These are phyloP conservation scores for Fusarium hainanense DNA, from an alignment of 2,329 filamentous ascomycete species.

Conservation along the genomic window DNA sequence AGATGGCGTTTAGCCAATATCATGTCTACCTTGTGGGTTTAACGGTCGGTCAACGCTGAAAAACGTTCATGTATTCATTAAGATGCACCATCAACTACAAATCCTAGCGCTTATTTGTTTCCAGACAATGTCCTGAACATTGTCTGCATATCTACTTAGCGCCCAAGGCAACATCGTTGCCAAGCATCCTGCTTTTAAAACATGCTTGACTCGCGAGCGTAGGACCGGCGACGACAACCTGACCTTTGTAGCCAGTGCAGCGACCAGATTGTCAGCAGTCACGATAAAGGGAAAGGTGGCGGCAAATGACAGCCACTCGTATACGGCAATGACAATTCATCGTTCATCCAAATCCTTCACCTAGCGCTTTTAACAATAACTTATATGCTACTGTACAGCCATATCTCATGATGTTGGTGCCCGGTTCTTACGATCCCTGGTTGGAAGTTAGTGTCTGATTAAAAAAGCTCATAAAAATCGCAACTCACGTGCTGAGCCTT, in stretches of 20 bases:
- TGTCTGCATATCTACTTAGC: conserved; percentile 39
- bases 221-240: conserved; percentile 17
- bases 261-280: conserved; percentile 31
- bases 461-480: not conserved
- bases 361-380: conserved; percentile 38
- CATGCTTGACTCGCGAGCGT: conserved; percentile 25
- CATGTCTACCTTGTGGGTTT: not conserved
- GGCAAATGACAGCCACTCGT: conserved; percentile 34
- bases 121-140: conserved; percentile 41
- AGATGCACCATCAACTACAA: conserved; percentile 42
- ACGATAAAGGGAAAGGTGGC: conserved; percentile 36
- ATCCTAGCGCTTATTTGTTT: conserved; percentile 35
- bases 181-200: conserved; percentile 38
- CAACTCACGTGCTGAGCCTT: conserved; percentile 89
- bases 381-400: conserved; percentile 43
- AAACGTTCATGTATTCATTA: conserved; percentile 48
- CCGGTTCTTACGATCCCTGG: conserved; percentile 47
- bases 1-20: not conserved
- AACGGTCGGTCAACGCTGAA: not conserved
- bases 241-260: conserved; percentile 13
- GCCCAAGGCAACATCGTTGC: conserved; percentile 32
- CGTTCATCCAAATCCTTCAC: conserved; percentile 39
- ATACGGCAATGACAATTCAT: conserved; percentile 26
- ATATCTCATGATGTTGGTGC: conserved; percentile 43
- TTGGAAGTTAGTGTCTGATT: not conserved